These are phyloP conservation scores for Phellopilus nigrolimitatus DNA, from an alignment of 1,284 basidiomycete species.

Conservation along the genomic window DNA sequence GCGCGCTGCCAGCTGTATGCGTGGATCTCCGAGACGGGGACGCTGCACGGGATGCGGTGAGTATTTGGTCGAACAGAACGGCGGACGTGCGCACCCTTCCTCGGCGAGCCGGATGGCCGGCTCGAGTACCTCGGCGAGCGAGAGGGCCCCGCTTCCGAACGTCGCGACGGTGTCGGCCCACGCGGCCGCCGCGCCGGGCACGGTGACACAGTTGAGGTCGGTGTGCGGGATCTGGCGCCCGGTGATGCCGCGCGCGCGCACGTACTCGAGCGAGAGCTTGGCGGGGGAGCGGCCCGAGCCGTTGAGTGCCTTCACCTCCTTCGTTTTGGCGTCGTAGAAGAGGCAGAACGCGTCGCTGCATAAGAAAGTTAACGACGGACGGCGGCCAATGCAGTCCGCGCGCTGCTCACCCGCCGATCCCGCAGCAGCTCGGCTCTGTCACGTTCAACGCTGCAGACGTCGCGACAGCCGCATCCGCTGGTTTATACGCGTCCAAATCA, in stretches of 20 bases:
- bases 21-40: slow-evolving; percentile 79
- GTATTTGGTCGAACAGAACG: not conserved
- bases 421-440: slow-evolving; percentile 77
- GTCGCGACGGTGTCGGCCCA: slow-evolving; percentile 87
- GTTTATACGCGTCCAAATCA: not conserved
- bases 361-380: slow-evolving; percentile 3
- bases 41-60: slow-evolving; percentile 37
- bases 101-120: slow-evolving; percentile 85
- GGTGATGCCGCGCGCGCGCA: slow-evolving; percentile 64
- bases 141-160: slow-evolving; percentile 81
- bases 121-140: slow-evolving; percentile 76
- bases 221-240: slow-evolving; percentile 64
- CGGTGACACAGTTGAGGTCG: slow-evolving; percentile 86
- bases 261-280: slow-evolving; percentile 73
- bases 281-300: slow-evolving; percentile 84
- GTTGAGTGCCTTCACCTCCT: slow-evolving; percentile 79
- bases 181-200: slow-evolving; percentile 88
- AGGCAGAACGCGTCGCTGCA: slow-evolving; percentile 86
- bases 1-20: slow-evolving; percentile 64
- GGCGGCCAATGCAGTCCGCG: not conserved
- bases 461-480: slow-evolving; percentile 69
- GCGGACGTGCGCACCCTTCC: slow-evolving; percentile 59
- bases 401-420: slow-evolving; percentile 68
- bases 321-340: slow-evolving; percentile 81
- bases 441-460: slow-evolving; percentile 87